Percentiles rank a stretch among this genome's conserved stretches.
Conservation (phyloP, 306 rosid species). For the Delonix regia region DNA sequence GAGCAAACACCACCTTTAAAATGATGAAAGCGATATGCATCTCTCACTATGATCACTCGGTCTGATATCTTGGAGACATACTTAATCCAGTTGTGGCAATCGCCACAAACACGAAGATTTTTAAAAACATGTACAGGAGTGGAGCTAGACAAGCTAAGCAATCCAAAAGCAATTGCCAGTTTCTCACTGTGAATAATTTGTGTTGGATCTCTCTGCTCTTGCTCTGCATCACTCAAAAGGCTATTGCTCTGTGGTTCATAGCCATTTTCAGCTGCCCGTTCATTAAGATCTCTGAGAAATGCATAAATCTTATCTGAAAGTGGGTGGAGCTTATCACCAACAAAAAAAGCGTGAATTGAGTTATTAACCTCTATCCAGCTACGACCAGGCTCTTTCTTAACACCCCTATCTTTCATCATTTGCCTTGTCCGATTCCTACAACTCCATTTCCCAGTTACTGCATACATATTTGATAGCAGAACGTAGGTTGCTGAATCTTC, state of each 20-base stretch:
- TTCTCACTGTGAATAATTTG: slow-evolving; percentile 74
- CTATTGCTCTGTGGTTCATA: slow-evolving; percentile 52
- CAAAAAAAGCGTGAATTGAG: slow-evolving; percentile 74
- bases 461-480: slow-evolving; percentile 83
- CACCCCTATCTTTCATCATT: slow-evolving; percentile 81
- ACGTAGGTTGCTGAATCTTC: slow-evolving; percentile 90
- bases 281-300: slow-evolving; percentile 54
- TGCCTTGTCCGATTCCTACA: slow-evolving; percentile 74
- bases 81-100: slow-evolving; percentile 92
- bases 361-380: slow-evolving; percentile 85
- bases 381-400: slow-evolving; percentile 86
- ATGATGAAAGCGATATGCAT: slow-evolving; percentile 88
- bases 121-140: slow-evolving; percentile 70
- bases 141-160: slow-evolving; percentile 55
- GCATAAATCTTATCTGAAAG: slow-evolving; percentile 59
- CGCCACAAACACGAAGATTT: slow-evolving; percentile 84
- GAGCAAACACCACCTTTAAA: slow-evolving; percentile 74
- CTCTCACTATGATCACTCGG: slow-evolving; percentile 71
- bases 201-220: slow-evolving; percentile 55
- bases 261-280: slow-evolving; percentile 59
- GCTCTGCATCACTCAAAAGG: slow-evolving; percentile 69
- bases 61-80: slow-evolving; percentile 59
- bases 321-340: slow-evolving; percentile 78
- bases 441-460: slow-evolving; percentile 76
- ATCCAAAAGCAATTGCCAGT: slow-evolving; percentile 81